Percentiles rank a stretch among this genome's conserved stretches.
These are phyloP conservation scores for Colletotrichum zoysiae DNA, from an alignment of 2,329 filamentous ascomycete genomes.

Conservation along the genomic window DNA sequence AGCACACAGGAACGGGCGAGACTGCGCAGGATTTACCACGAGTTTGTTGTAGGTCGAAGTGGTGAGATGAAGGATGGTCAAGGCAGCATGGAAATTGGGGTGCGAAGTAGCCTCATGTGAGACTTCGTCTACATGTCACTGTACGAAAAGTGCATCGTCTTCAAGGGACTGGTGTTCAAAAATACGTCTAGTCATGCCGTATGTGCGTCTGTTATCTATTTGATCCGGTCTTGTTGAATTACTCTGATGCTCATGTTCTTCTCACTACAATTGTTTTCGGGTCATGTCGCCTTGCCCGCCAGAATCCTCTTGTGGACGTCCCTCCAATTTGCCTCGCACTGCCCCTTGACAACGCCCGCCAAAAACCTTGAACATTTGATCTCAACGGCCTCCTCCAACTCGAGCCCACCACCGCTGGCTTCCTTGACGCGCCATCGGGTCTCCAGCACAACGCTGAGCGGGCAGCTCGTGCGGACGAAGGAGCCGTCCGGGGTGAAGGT, in stretches of 20 bases:
- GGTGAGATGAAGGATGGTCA: slow-evolving; percentile 97
- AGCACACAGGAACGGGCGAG: slow-evolving; percentile 80
- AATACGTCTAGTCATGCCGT: slow-evolving; percentile 13
- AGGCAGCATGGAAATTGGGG: slow-evolving; percentile 91
- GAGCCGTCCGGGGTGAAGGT: slow-evolving; percentile 62
- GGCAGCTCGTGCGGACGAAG: slow-evolving; percentile 65
- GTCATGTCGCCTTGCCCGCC: slow-evolving; percentile 27
- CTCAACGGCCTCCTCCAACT: slow-evolving; percentile 63
- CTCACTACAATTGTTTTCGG: background rate
- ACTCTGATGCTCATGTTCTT: background rate
- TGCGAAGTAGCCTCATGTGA: slow-evolving; percentile 93
- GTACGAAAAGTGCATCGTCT: slow-evolving; percentile 3
- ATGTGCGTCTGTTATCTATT: slow-evolving; percentile 7
- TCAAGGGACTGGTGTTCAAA: background rate
- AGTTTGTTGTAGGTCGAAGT: slow-evolving; percentile 93
- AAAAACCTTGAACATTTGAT: slow-evolving; percentile 65
- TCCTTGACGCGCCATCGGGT: slow-evolving; percentile 61
- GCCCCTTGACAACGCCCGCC: slow-evolving; percentile 61
- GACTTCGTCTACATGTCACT: background rate
- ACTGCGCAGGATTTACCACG: slow-evolving; percentile 84
- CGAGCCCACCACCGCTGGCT: slow-evolving; percentile 48
- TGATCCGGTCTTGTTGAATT: background rate
- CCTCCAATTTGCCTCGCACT: slow-evolving; percentile 64
- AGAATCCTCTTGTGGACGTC: slow-evolving; percentile 64
- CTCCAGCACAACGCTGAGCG: slow-evolving; percentile 65